These are phyloP conservation scores for Wickerhamomyces hampshirensis DNA, from an alignment of 805 yeast genomes.

Conservation along the genomic window DNA sequence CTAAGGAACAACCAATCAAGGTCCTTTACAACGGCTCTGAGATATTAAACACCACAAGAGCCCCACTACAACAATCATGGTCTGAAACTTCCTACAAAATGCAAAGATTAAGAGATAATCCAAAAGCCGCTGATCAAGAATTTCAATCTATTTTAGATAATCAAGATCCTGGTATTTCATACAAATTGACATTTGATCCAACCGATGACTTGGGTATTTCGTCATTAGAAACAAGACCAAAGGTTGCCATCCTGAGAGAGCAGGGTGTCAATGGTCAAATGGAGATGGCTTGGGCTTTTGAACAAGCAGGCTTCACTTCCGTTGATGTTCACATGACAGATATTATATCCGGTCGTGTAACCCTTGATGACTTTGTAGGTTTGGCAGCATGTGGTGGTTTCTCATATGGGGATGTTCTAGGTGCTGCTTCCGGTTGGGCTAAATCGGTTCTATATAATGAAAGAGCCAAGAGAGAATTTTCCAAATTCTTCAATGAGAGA, in stretches of 20 bases:
- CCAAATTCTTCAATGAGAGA: slow-evolving; percentile 78
- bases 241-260: slow-evolving; percentile 93
- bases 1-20: slow-evolving; percentile 46
- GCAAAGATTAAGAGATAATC: slow-evolving; percentile 92
- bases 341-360: slow-evolving; percentile 64
- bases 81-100: slow-evolving; percentile 81
- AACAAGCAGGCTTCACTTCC: slow-evolving; percentile 90
- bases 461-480: slow-evolving; percentile 69
- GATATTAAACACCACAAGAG: slow-evolving; percentile 55
- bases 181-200: slow-evolving; percentile 69
- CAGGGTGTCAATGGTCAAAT: slow-evolving; percentile 98
- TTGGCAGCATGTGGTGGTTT: slow-evolving; percentile 99
- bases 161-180: slow-evolving; percentile 84
- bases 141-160: slow-evolving; percentile 70
- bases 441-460: slow-evolving; percentile 87
- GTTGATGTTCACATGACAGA: slow-evolving; percentile 97
- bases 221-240: slow-evolving; percentile 49
- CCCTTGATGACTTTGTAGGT: slow-evolving; percentile 80
- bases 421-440: slow-evolving; percentile 99
- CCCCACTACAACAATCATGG: slow-evolving; percentile 78
- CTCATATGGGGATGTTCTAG: slow-evolving; percentile 97
- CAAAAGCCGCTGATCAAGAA: slow-evolving; percentile 85
- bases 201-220: slow-evolving; percentile 41
- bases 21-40: slow-evolving; percentile 41
- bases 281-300: slow-evolving; percentile 98